Evolutionary conservation across 352 stramenopile species (phyloP).

Genomic region (Pythium aphanidermatum): DNA sequence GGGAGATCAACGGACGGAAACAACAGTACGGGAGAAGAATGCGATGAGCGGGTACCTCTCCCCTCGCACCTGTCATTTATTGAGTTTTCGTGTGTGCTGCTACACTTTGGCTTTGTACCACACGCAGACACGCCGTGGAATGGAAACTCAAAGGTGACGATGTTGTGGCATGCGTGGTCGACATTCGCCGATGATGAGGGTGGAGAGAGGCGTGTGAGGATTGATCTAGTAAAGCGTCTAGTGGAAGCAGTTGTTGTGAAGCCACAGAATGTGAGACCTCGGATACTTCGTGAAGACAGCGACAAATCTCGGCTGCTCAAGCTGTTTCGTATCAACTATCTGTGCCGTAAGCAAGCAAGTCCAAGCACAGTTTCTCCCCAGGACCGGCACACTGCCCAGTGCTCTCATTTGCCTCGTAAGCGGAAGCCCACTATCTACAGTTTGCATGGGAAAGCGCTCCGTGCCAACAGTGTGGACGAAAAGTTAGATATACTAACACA

Average conservation of each 20-base stretch:
- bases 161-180: conserved; percentile 51
- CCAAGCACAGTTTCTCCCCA: no score
- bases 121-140: conserved; percentile 32
- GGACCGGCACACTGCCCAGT: no score
- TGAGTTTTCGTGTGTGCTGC: conserved; percentile 49
- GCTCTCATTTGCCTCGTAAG: no score
- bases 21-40: neutral
- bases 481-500: conserved; percentile 34
- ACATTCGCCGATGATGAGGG: conserved; percentile 16
- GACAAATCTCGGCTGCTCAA: neutral
- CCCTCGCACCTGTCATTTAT: conserved; percentile 21
- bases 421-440: conserved; percentile 12
- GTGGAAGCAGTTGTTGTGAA: conserved; percentile 21
- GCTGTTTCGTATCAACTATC: neutral
- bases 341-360: no score
- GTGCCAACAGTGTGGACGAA: no score
- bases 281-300: no score
- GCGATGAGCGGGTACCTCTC: neutral
- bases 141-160: conserved; percentile 23
- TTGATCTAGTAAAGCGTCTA: conserved; percentile 16
- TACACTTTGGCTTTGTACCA: conserved; percentile 52
- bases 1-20: neutral
- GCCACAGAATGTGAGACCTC: no score
- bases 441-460: conserved; percentile 26
- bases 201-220: conserved; percentile 5